Evolutionary conservation across 2,329 filamentous ascomycete genomes (phyloP).

Genomic region (Colletotrichum liriopes): DNA sequence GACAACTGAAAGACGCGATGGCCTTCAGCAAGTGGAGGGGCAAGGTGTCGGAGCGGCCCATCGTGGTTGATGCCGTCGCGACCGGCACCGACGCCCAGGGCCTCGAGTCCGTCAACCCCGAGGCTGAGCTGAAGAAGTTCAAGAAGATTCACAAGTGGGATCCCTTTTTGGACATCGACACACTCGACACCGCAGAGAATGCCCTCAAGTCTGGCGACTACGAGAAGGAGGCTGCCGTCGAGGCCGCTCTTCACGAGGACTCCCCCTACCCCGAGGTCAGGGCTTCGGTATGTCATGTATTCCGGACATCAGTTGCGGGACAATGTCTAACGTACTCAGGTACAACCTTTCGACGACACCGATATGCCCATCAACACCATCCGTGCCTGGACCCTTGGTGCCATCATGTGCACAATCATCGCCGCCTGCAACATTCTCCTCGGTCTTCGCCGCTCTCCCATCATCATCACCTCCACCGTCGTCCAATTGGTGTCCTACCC

Average conservation of each 20-base stretch:
- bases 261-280: slow-evolving; percentile 69
- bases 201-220: slow-evolving; percentile 61
- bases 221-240: slow-evolving; percentile 62
- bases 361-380: slow-evolving; percentile 71
- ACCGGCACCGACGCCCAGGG: slow-evolving; percentile 57
- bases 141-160: slow-evolving; percentile 70
- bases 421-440: slow-evolving; percentile 72
- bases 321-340: slow-evolving; percentile 38
- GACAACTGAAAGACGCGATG: slow-evolving; percentile 22
- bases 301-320: no score
- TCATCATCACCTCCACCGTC: slow-evolving; percentile 68
- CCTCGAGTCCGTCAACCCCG: slow-evolving; percentile 59
- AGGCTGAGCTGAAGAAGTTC: slow-evolving; percentile 57
- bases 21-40: slow-evolving; percentile 60
- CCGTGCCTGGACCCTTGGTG: slow-evolving; percentile 72
- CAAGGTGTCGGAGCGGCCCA: slow-evolving; percentile 61
- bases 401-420: slow-evolving; percentile 71
- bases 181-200: slow-evolving; percentile 67
- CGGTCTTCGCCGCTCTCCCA: slow-evolving; percentile 63
- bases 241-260: slow-evolving; percentile 66
- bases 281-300: slow-evolving; percentile 48
- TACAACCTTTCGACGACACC: slow-evolving; percentile 56
- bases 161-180: slow-evolving; percentile 69
- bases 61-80: slow-evolving; percentile 54
- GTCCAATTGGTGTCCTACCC: slow-evolving; percentile 71